phyloP scores from a whole-genome alignment of 352 stramenopile species.

The Pelagophyceae sp. region DNA sequence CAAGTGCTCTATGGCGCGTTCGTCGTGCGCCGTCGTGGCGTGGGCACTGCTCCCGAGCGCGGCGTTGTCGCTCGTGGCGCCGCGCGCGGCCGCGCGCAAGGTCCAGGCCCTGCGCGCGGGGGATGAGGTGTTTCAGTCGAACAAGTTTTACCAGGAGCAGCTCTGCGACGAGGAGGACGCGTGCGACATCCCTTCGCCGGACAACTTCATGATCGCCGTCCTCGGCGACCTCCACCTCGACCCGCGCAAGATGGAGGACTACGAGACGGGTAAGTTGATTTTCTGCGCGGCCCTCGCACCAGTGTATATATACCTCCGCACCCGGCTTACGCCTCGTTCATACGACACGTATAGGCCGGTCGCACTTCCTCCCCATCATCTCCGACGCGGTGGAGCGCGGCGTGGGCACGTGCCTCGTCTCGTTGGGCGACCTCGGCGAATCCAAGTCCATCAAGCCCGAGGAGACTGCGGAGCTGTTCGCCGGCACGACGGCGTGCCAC shows the following conservation, averaged over 20 bases:
- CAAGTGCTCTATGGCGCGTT: too few species aligned
- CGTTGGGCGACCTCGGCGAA: slow-evolving; percentile 47
- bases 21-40: too few species aligned
- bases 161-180: not conserved
- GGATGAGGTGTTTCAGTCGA: not conserved
- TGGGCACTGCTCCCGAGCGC: too few species aligned
- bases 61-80: too few species aligned
- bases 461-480: slow-evolving; percentile 44
- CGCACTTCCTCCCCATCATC: slow-evolving; percentile 36
- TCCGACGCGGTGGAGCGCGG: slow-evolving; percentile 33
- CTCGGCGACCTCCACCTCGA: slow-evolving; percentile 50
- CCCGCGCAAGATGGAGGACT: slow-evolving; percentile 50
- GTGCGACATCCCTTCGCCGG: not conserved
- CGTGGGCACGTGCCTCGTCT: slow-evolving; percentile 39
- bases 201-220: slow-evolving; percentile 40
- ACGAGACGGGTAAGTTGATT: too few species aligned
- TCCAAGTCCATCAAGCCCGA: slow-evolving; percentile 34
- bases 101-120: too few species aligned
- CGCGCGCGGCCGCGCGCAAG: too few species aligned
- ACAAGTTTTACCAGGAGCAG: not conserved
- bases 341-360: too few species aligned
- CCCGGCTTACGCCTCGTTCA: too few species aligned
- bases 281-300: too few species aligned
- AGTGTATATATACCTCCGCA: too few species aligned
- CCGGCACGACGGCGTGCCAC: slow-evolving; percentile 46